Conservation (phyloP, 2,329 filamentous ascomycete genomes). For the Scedosporium dehoogii region DNA sequence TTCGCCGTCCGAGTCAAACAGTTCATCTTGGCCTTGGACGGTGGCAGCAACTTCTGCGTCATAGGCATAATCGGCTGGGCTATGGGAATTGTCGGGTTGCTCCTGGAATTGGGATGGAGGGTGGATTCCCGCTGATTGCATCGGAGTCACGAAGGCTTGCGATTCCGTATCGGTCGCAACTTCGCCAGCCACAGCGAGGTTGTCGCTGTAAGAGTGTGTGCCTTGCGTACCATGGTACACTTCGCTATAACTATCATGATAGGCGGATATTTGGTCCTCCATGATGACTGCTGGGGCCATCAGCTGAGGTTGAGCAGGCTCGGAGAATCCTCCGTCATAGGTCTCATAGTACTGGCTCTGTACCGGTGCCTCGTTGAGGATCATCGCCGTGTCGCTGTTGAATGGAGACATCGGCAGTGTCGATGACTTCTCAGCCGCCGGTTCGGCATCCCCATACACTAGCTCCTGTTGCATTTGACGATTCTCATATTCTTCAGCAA, state of each 20-base stretch:
- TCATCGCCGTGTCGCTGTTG: too few relatives aligned
- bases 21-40: slow-evolving; percentile 4
- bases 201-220: neutral
- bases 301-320: too few relatives aligned
- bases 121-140: slow-evolving; percentile 6
- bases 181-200: neutral
- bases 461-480: neutral
- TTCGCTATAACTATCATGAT: neutral
- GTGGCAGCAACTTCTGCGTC: neutral
- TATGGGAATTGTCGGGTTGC: slow-evolving; percentile 2
- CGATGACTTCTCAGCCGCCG: neutral
- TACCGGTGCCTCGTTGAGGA: too few relatives aligned
- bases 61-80: neutral
- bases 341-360: too few relatives aligned
- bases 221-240: neutral
- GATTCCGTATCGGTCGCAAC: slow-evolving; percentile 4
- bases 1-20: slow-evolving; percentile 3
- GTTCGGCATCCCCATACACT: neutral
- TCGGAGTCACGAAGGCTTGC: slow-evolving; percentile 5
- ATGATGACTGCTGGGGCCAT: too few relatives aligned
- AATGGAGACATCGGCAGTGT: neutral
- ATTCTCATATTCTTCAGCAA: neutral
- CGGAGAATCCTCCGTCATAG: too few relatives aligned
- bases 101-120: slow-evolving; percentile 3
- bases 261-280: neutral